Evolutionary conservation across 2,329 filamentous ascomycete genomes (phyloP).

Genomic region (Aspergillus versicolor): DNA sequence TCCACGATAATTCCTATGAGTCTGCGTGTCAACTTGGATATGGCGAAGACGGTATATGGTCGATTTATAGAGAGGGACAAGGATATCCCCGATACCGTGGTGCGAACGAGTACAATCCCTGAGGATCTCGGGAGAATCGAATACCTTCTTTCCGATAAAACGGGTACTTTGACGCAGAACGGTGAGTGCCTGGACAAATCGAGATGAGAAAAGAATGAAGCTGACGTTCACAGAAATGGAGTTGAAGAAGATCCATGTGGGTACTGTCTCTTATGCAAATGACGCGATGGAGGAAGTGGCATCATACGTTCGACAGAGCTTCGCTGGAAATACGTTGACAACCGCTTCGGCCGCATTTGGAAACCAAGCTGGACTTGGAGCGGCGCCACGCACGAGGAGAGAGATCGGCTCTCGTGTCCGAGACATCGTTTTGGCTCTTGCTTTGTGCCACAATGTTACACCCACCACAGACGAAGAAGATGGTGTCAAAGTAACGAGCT

Average conservation of each 20-base stretch:
- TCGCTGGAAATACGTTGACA: constrained; percentile 61
- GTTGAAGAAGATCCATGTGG: constrained; percentile 97
- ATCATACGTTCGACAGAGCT: constrained; percentile 81
- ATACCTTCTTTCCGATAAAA: constrained; percentile 95
- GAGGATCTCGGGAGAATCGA: constrained; percentile 95
- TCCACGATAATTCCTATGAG: constrained; percentile 99
- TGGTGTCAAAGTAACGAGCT: constrained; percentile 74
- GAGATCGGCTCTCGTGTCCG: constrained; percentile 93
- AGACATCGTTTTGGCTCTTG: constrained; percentile 87
- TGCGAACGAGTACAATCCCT: constrained; percentile 94
- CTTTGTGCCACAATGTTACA: constrained; percentile 95
- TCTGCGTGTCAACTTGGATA: constrained; percentile 90
- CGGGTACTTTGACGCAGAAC: constrained; percentile 95
- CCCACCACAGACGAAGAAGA: constrained; percentile 83
- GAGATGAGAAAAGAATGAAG: constrained; percentile 13
- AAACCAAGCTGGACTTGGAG: constrained; percentile 55
- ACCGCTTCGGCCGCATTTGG: constrained; percentile 73
- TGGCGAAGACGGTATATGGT: constrained; percentile 95
- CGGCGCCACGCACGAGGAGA: constrained; percentile 77
- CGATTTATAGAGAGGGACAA: constrained; percentile 91
- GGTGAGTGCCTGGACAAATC: constrained; percentile 40
- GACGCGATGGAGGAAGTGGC: constrained; percentile 98
- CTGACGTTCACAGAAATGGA: constrained; percentile 72
- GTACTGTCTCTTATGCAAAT: constrained; percentile 96
- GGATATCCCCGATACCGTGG: constrained; percentile 87